phyloP scores from a whole-genome alignment of 73 alveolate genomes.

The Blepharisma stoltei region DNA sequence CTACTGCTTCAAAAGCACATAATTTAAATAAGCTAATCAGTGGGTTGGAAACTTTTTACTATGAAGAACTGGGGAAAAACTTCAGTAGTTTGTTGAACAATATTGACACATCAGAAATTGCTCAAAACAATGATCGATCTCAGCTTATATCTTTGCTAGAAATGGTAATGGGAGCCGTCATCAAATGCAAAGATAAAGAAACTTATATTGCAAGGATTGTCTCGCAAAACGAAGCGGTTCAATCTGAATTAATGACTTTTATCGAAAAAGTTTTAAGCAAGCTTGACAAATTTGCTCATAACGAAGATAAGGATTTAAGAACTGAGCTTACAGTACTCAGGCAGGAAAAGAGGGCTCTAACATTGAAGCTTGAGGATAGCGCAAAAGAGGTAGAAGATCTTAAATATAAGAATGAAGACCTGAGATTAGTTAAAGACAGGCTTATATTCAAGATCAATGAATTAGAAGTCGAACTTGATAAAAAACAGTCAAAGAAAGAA shows the following conservation, averaged over 20 bases:
- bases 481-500: background rate
- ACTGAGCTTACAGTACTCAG: background rate
- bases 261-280: background rate
- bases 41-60: constrained; percentile 6
- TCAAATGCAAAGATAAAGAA: constrained; percentile 12
- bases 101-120: constrained; percentile 11
- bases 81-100: background rate
- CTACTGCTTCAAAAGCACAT: background rate
- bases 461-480: constrained; percentile 4
- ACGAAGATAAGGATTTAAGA: background rate
- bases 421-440: background rate
- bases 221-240: background rate
- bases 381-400: background rate
- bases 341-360: background rate
- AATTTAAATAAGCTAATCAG: background rate
- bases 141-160: background rate
- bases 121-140: background rate
- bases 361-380: background rate
- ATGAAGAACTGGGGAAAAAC: background rate
- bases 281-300: background rate
- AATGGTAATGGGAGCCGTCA: constrained; percentile 19
- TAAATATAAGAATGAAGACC: background rate
- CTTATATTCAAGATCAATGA: background rate
- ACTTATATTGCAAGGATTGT: constrained; percentile 13
- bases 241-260: constrained; percentile 7